Evolutionary conservation across 1,284 basidiomycete species (phyloP), one percentile per base, ranked within the genome.

Genomic region (Cutaneotrichosporon sp.): DNA sequence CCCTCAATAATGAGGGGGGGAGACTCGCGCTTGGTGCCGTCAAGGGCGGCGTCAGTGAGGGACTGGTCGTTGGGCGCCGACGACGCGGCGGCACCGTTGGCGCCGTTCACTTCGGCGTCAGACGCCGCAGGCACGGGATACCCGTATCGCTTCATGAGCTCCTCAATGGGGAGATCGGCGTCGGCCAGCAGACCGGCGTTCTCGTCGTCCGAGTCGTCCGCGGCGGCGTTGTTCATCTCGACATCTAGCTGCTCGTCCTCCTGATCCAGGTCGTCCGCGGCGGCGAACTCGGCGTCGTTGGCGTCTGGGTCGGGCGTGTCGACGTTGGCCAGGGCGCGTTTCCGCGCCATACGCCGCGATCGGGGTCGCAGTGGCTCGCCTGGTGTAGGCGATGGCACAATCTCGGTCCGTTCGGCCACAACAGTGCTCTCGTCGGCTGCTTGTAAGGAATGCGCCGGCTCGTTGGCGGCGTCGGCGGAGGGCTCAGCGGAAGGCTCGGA

Each of bases 161-260:
- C 79, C 55, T 81, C 80, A 48, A 81, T 77, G 1, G 80, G 77
- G 46, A 81, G 41, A 52, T 80, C 74, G 18, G 79, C 79, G 61
- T 81, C 80, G 4, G 76, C 76, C 15, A 73, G 63, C 0, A 81
- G 67, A 0, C 78, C 80, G 38, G 76, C 78, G 58, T 80, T 74
- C 61, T 80, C 78, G 38, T 75, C 75, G 48, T 78, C 76, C 39
- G 69, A 69, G 26, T 66, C 70, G 23, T 69, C 67, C n/a, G 68
- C 70, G n/a, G 66, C 68, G 8, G 73, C 74, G 39, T 68, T 69
- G 49, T 75, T 72, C 76, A 78, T 77, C 60, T 75, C 76, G 20
- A 67, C 63, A 39, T 74, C 76, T 8, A 76, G 57, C 44, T 64
- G 59, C 14, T 61, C 65, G 54, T 77, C 76, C 46, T 74, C 69